These are phyloP conservation scores for Diddensiella caesifluorescens DNA, from an alignment of 805 yeast species.

Conservation along the genomic window DNA sequence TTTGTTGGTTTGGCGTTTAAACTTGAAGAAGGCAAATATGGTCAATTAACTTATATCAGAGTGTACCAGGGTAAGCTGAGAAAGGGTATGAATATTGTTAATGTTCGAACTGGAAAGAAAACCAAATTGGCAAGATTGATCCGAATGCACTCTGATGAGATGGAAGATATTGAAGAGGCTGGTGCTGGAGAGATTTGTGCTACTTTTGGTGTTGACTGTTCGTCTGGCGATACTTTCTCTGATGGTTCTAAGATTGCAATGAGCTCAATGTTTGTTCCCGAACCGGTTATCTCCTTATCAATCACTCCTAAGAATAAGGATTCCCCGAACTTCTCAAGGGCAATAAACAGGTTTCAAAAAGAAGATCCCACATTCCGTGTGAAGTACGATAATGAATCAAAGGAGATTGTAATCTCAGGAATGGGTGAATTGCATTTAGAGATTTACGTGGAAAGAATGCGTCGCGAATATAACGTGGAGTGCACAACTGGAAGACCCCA, in stretches of 20 bases:
- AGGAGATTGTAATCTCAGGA: constrained; percentile 92
- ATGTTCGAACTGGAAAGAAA: constrained; percentile 87
- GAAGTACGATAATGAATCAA: constrained; percentile 80
- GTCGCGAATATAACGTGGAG: constrained; percentile 92
- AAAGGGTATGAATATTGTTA: constrained; percentile 84
- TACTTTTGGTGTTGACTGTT: constrained; percentile 97
- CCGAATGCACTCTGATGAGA: constrained; percentile 97
- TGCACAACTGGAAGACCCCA: constrained; percentile 96
- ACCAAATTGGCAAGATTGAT: constrained; percentile 90
- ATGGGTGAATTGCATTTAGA: constrained; percentile 98
- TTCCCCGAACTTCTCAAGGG: constrained; percentile 86
- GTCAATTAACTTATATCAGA: constrained; percentile 94
- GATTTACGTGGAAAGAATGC: constrained; percentile 97
- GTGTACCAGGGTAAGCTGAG: constrained; percentile 93
- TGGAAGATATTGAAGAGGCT: constrained; percentile 95
- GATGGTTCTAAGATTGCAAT: constrained; percentile 81
- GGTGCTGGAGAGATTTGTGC: constrained; percentile 99
- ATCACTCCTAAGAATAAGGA: constrained; percentile 86
- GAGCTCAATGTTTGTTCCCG: constrained; percentile 99
- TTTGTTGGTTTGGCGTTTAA: constrained; percentile 98
- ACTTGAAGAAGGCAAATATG: constrained; percentile 96
- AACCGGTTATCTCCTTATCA: constrained; percentile 92
- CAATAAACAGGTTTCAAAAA: constrained; percentile 94
- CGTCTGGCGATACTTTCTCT: constrained; percentile 97
- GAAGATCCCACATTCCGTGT: constrained; percentile 99